phyloP scores from a whole-genome alignment of 164 flowering plant species.

The Pachysandra terminalis region DNA sequence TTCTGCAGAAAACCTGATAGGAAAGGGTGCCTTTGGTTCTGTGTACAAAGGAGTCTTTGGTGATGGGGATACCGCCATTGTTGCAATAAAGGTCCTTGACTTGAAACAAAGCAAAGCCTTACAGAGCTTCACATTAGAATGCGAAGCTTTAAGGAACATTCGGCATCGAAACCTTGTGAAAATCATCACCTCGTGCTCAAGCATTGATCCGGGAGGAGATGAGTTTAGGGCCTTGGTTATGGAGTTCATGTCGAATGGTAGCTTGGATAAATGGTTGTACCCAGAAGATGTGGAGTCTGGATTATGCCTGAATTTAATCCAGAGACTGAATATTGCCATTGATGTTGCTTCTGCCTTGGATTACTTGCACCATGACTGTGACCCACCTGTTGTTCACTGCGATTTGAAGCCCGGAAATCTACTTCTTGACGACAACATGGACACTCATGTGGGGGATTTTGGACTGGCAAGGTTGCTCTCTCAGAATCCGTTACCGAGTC shows the following conservation, averaged over 20 bases:
- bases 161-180: conserved; percentile 17
- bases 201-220: conserved; percentile 13
- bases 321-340: conserved; percentile 11
- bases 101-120: conserved; percentile 11
- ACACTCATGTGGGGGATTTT: conserved; percentile 16
- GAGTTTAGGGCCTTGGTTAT: conserved; percentile 18
- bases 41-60: conserved; percentile 7
- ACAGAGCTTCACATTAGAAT: background rate
- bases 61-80: background rate
- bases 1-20: conserved; percentile 7
- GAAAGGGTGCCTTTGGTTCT: conserved; percentile 10
- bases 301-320: conserved; percentile 3
- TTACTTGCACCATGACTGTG: conserved; percentile 18
- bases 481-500: background rate
- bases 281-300: conserved; percentile 13
- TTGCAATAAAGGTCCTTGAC: conserved; percentile 14
- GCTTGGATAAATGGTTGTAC: conserved; percentile 15
- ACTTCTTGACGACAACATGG: conserved; percentile 15
- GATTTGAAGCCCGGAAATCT: conserved; percentile 21
- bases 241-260: conserved; percentile 17
- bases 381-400: conserved; percentile 19
- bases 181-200: conserved; percentile 18
- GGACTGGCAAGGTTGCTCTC: conserved; percentile 19
- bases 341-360: conserved; percentile 13
- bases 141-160: conserved; percentile 1